These are phyloP conservation scores for Euphorbia peplus DNA, from an alignment of 345 rosid genomes.

Conservation along the genomic window DNA sequence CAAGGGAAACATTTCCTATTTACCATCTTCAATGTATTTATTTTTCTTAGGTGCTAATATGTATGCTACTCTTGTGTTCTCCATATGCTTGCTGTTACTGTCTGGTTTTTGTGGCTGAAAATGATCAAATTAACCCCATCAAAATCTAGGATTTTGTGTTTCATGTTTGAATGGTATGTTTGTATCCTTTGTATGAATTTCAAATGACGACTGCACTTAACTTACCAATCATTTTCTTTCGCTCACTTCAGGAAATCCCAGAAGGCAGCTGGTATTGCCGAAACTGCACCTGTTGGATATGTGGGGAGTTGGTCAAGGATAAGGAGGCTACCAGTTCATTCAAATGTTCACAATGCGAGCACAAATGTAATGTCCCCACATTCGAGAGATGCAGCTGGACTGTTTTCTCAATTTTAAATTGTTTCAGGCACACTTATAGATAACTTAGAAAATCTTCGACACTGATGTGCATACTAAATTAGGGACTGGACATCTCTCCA, in stretches of 20 bases:
- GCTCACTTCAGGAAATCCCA: constrained; percentile 70
- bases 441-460: constrained; percentile 2
- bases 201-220: background rate
- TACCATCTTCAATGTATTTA: background rate
- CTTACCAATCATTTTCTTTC: constrained; percentile 10
- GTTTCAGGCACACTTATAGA: background rate
- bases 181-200: constrained; percentile 1
- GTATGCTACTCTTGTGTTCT: background rate
- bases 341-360: constrained; percentile 84
- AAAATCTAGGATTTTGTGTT: too few species aligned
- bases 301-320: constrained; percentile 65
- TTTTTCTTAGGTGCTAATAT: background rate
- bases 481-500: constrained; percentile 4
- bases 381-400: constrained; percentile 10
- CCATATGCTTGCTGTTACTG: background rate
- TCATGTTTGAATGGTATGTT: background rate
- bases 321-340: constrained; percentile 38
- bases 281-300: constrained; percentile 78
- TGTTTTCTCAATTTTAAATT: constrained; percentile 11
- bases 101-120: background rate
- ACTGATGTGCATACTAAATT: constrained; percentile 16
- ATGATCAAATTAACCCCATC: background rate
- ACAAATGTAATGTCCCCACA: constrained; percentile 57
- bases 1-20: background rate
- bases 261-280: constrained; percentile 94